Evolutionary conservation across 768 basidiomycete species (phyloP).

Genomic region (Lyophyllum shimeji): DNA sequence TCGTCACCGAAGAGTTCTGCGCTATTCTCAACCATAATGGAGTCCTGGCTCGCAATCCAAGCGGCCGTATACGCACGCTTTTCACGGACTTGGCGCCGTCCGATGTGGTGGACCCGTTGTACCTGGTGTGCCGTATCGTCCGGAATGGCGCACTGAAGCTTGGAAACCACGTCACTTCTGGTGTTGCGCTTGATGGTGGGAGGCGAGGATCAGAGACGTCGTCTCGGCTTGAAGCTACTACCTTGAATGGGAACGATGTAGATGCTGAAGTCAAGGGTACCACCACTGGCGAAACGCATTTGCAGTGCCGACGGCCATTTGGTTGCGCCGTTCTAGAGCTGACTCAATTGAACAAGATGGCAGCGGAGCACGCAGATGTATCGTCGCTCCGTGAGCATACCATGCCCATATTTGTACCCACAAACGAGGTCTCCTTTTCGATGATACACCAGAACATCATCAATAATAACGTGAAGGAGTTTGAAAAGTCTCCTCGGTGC

Average conservation of each 20-base stretch:
- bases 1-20: conserved; percentile 93
- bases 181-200: conserved; percentile 38
- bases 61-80: conserved; percentile 75
- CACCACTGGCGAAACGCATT: conserved; percentile 31
- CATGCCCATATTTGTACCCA: conserved; percentile 86
- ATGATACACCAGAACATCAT: conserved; percentile 97
- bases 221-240: conserved; percentile 32
- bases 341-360: conserved; percentile 68
- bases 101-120: conserved; percentile 84
- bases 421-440: conserved; percentile 83
- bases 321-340: conserved; percentile 95
- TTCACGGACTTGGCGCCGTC: conserved; percentile 87
- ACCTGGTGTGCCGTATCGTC: conserved; percentile 88
- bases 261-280: conserved; percentile 9
- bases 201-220: conserved; percentile 59
- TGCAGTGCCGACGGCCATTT: conserved; percentile 81
- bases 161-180: conserved; percentile 52
- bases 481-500: conserved; percentile 79
- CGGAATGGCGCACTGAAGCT: conserved; percentile 86
- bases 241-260: conserved; percentile 21
- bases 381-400: conserved; percentile 70
- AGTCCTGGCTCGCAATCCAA: conserved; percentile 76
- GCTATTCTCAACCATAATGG: conserved; percentile 91
- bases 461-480: conserved; percentile 72
- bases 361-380: conserved; percentile 61